Evolutionary conservation across 176 grass and related monocot genomes (phyloP).

Genomic region (Oryza meridionalis): DNA sequence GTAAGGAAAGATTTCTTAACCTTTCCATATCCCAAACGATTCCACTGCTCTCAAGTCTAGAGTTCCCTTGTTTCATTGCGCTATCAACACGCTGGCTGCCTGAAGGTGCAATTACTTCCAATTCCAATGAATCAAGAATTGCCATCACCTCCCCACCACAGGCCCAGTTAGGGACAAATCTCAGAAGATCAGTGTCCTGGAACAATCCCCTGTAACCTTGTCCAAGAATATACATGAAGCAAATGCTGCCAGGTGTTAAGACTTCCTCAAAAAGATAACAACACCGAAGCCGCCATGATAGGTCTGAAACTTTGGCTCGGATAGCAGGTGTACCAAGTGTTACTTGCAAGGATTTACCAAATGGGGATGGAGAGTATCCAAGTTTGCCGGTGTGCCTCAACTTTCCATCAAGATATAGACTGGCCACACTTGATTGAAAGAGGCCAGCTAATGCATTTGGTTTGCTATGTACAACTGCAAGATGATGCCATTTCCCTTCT

Average conservation of each 20-base stretch:
- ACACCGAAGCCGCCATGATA: constrained; percentile 84
- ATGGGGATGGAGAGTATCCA: constrained; percentile 85
- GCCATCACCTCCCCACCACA: constrained; percentile 95
- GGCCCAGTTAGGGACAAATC: constrained; percentile 86
- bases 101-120: constrained; percentile 65
- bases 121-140: constrained; percentile 88
- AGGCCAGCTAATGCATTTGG: constrained; percentile 98
- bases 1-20: constrained; percentile 76
- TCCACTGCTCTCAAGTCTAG: constrained; percentile 80
- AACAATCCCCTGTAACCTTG: constrained; percentile 91
- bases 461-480: constrained; percentile 97
- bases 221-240: constrained; percentile 98
- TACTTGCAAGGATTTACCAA: constrained; percentile 97
- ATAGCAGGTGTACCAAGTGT: constrained; percentile 82
- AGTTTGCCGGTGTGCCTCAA: constrained; percentile 95
- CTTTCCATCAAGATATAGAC: constrained; percentile 96
- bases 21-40: constrained; percentile 99
- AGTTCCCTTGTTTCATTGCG: constrained; percentile 77
- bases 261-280: constrained; percentile 99
- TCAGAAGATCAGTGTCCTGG: constrained; percentile 92
- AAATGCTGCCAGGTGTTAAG: constrained; percentile 85
- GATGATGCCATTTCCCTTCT: constrained; percentile 98
- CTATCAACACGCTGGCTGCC: constrained; percentile 77
- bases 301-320: constrained; percentile 70
- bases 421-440: constrained; percentile 94